Percentiles rank a stretch among this genome's conserved stretches.
Conservation (phyloP, 805 yeast species). For the Ogataea haglerorum region DNA sequence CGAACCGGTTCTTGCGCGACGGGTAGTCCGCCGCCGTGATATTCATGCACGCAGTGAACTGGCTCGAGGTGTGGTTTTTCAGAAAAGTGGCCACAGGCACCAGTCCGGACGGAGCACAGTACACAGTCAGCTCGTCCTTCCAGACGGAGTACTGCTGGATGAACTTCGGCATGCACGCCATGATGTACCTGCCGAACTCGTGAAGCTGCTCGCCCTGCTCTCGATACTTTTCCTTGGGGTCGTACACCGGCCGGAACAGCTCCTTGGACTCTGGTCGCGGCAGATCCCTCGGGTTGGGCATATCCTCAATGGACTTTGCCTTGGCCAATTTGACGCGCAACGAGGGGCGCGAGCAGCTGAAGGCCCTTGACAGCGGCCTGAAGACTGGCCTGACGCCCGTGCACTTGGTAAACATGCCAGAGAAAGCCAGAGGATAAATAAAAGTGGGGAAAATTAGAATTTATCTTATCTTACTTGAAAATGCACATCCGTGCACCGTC, state of each 20-base stretch:
- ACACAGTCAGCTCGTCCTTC: constrained; percentile 82
- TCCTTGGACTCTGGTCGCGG: constrained; percentile 34
- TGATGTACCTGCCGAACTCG: constrained; percentile 75
- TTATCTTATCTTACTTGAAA: background rate
- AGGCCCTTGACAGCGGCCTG: too few relatives aligned
- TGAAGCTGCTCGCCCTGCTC: constrained; percentile 69
- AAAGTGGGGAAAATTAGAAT: constrained; percentile 4
- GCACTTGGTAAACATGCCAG: too few relatives aligned
- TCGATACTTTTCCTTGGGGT: constrained; percentile 74
- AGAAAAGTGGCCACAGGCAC: constrained; percentile 68
- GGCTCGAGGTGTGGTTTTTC: constrained; percentile 75
- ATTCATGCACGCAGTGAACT: constrained; percentile 75
- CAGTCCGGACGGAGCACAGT: constrained; percentile 72
- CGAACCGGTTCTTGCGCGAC: constrained; percentile 77
- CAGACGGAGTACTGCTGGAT: constrained; percentile 83
- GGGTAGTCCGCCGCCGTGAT: constrained; percentile 88
- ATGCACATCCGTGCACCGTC: constrained; percentile 4
- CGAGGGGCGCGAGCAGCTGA: too few relatives aligned
- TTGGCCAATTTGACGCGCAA: constrained; percentile 1
- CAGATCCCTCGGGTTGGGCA: constrained; percentile 33
- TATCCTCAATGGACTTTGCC: constrained; percentile 22
- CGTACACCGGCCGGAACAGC: constrained; percentile 49
- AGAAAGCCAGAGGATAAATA: background rate
- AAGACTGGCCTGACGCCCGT: too few relatives aligned
- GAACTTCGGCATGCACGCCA: constrained; percentile 75